Conservation (phyloP, 129 eudicot genomes). For the Pittosporum tobira region DNA sequence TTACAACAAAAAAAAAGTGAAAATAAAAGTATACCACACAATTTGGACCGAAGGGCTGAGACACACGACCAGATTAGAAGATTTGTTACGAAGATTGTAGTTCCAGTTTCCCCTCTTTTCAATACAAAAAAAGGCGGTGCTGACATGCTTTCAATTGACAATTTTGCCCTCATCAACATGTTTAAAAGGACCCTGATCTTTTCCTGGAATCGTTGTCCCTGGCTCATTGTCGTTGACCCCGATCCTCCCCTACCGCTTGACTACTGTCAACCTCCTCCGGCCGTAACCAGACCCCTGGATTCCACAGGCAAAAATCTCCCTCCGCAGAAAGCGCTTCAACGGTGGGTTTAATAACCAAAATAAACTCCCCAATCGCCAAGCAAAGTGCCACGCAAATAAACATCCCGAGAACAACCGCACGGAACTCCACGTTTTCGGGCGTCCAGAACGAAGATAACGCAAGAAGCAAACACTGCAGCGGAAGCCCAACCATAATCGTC, state of each 20-base stretch:
- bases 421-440: slow-evolving; percentile 18
- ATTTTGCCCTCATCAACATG: background rate
- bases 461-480: slow-evolving; percentile 33
- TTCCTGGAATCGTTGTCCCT: slow-evolving; percentile 1
- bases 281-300: background rate
- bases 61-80: too few species aligned
- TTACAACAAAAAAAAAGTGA: too few species aligned
- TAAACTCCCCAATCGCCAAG: slow-evolving; percentile 34
- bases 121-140: background rate
- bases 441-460: slow-evolving; percentile 30
- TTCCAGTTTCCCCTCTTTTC: too few species aligned
- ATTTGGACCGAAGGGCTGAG: too few species aligned
- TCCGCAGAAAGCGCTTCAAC: slow-evolving; percentile 43
- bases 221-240: slow-evolving; percentile 5
- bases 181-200: background rate
- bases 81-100: too few species aligned
- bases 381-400: slow-evolving; percentile 26
- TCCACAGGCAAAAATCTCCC: slow-evolving; percentile 16
- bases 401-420: slow-evolving; percentile 20
- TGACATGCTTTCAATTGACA: too few species aligned
- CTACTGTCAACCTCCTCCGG: background rate
- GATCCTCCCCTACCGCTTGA: background rate
- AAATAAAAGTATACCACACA: too few species aligned
- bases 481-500: slow-evolving; percentile 30
- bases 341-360: slow-evolving; percentile 54